Percentiles rank a stretch among this genome's conserved stretches.
Conservation (phyloP, 2,329 filamentous ascomycete genomes). For the Trichoderma arundinaceum region DNA sequence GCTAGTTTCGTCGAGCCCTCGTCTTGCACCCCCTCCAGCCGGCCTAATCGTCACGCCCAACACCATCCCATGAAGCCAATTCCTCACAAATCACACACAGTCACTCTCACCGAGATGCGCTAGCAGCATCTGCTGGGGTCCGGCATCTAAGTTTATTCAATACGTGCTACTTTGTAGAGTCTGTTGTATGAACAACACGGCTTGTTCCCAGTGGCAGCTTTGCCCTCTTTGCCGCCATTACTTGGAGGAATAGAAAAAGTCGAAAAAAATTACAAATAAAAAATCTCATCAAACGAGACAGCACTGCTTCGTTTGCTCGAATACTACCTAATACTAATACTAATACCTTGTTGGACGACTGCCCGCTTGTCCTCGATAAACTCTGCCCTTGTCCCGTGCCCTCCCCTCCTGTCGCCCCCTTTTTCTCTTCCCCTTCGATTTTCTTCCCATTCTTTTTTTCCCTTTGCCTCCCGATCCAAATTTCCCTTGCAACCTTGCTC, state of each 20-base stretch:
- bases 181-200: neutral
- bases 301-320: no score
- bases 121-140: neutral
- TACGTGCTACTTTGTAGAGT: no score
- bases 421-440: neutral
- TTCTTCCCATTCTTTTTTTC: neutral
- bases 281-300: no score
- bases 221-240: no score
- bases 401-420: neutral
- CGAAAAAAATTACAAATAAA: no score
- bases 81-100: neutral
- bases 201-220: no score
- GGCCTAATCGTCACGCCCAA: neutral
- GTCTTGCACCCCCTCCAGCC: neutral
- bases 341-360: no score
- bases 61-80: neutral
- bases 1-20: neutral
- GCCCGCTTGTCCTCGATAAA: no score
- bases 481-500: neutral
- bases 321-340: no score
- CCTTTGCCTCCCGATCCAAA: neutral
- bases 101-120: neutral
- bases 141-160: no score
- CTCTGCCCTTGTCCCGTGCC: neutral
- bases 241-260: no score